Evolutionary conservation across 2,329 filamentous ascomycete genomes (phyloP).

Genomic region (Hypomyces perniciosus): DNA sequence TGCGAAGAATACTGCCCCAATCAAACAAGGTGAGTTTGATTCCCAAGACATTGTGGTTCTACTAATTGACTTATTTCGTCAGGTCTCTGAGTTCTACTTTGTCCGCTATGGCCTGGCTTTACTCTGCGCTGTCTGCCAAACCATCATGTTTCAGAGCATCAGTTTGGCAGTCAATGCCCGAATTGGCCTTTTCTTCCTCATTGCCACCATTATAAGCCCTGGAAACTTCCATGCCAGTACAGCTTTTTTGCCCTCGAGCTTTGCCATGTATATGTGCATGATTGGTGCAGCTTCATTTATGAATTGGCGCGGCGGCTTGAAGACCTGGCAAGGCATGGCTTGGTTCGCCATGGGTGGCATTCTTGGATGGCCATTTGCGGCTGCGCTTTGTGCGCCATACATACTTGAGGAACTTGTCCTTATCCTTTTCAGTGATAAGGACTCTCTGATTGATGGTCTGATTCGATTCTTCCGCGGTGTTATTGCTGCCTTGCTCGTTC

Average conservation of each 20-base stretch:
- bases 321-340: conserved; percentile 76
- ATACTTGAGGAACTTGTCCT: conserved; percentile 68
- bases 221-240: conserved; percentile 91
- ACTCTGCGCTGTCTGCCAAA: conserved; percentile 74
- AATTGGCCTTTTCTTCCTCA: conserved; percentile 77
- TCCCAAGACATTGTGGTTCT: not conserved
- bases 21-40: conserved; percentile 46
- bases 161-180: conserved; percentile 71
- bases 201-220: conserved; percentile 70
- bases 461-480: conserved; percentile 61
- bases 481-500: conserved; percentile 57
- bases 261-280: conserved; percentile 92
- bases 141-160: conserved; percentile 71
- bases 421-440: conserved; percentile 46
- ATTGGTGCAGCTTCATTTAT: conserved; percentile 84
- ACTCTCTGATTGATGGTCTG: conserved; percentile 54
- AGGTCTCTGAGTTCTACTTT: conserved; percentile 77
- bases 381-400: conserved; percentile 75
- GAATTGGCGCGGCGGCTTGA: conserved; percentile 75
- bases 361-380: conserved; percentile 91
- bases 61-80: not conserved
- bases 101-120: conserved; percentile 71
- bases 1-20: conserved; percentile 58
- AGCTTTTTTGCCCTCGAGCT: conserved; percentile 86
- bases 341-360: conserved; percentile 85